These are phyloP conservation scores for Pichia sp. DNA, from an alignment of 1,139 yeast species.

Conservation along the genomic window DNA sequence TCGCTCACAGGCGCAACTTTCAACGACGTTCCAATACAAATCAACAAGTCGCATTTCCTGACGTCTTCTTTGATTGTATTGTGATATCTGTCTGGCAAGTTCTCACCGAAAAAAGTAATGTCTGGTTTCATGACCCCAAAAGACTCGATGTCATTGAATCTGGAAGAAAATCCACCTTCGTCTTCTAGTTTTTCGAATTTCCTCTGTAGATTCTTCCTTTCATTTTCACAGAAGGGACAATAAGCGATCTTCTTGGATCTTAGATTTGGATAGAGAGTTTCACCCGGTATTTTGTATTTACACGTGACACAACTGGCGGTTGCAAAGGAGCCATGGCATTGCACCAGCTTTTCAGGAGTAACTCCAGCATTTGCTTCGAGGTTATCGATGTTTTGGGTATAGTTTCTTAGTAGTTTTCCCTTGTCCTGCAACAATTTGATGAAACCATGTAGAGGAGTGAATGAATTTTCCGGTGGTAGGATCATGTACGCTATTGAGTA, in stretches of 20 bases:
- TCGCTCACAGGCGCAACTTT: conserved; percentile 97
- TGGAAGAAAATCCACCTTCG: conserved; percentile 30
- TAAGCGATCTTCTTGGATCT: conserved; percentile 58
- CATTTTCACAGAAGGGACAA: conserved; percentile 62
- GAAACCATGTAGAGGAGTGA: conserved; percentile 83
- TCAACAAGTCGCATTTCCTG: conserved; percentile 67
- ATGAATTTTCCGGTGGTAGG: conserved; percentile 70
- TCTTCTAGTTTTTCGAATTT: conserved; percentile 30
- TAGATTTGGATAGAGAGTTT: conserved; percentile 57
- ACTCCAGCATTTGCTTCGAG: conserved; percentile 84
- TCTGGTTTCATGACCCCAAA: conserved; percentile 93
- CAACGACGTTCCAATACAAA: conserved; percentile 89
- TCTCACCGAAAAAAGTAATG: conserved; percentile 91
- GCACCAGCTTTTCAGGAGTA: conserved; percentile 63
- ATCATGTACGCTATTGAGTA: conserved; percentile 87
- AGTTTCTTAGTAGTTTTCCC: conserved; percentile 76
- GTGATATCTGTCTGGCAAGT: conserved; percentile 72
- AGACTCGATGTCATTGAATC: conserved; percentile 36
- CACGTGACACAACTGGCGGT: conserved; percentile 86
- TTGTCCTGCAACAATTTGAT: conserved; percentile 70
- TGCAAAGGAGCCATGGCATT: conserved; percentile 96
- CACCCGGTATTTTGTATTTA: conserved; percentile 63
- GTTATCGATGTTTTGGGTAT: conserved; percentile 94
- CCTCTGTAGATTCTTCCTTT: conserved; percentile 35
- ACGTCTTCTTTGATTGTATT: conserved; percentile 56